Base-by-base conservation (phyloP, 768 basidiomycete genomes). In the Xerocomus spinulosus region DNA sequence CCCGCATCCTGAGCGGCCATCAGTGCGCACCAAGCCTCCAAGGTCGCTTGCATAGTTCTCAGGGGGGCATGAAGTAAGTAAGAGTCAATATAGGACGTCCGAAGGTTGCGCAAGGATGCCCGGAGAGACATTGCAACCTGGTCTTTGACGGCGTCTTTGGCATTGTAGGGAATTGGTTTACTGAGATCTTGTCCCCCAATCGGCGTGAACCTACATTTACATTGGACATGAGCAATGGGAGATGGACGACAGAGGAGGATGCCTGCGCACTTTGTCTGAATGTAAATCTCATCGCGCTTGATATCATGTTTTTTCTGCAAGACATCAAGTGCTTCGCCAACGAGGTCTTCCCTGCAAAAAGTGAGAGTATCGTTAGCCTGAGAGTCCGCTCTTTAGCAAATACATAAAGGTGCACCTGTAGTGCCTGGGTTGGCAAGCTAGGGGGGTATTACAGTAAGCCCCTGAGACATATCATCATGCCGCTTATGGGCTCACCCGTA, bases 21-120 rank as follows among this genome's bases (percentile, higher is more conserved):
- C 8, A 92, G 76, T 0, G 73, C 71, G 9, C 68, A 69, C 81
- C 87, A 91, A 0, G 89, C 89, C 52, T 81, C 77, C 29, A 86
- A 59, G 1, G 86, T 91, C 47, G 77, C 68, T 18, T 76, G 69
- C 14, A 75, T 63, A 0, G 78, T 83, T 2, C 66, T 72, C 38
- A 90, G 63, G 2, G 89, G 89, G 0, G 84, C 85, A 61, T 93
- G 91, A 6, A 93, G 74, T 42, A 92, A 69, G 51, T 88, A 84
- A 52, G 82, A 81, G 60, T 92, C 91, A 46, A 93, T 67, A 59
- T 87, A 89, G 9, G 76, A 75, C 2, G 88, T 86, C 26, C 73
- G 74, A 9, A 93, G 75, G 56, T 92, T 84, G 41, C 64, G 60
- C 39, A 92, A 73, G 9, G 90, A 92, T 20, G 60, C 77, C 18